A percentile compares a stretch with the other conserved stretches of the same genome.
Evolutionary conservation across 176 grass and related monocot genomes (phyloP).

Genomic region (Aegilops umbellulata): DNA sequence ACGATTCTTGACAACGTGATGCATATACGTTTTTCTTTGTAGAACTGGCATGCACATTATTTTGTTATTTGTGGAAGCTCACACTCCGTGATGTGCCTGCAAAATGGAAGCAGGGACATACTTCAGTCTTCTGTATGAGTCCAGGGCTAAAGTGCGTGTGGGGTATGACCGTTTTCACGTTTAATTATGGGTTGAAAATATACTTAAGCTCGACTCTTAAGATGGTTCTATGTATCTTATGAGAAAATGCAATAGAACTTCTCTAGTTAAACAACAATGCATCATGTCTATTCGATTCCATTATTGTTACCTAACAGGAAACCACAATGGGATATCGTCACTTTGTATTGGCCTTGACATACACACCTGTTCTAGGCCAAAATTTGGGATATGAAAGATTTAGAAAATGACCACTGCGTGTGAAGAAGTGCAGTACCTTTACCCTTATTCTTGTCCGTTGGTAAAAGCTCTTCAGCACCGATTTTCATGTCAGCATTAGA

Average conservation of each 20-base stretch:
- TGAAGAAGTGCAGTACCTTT: slow-evolving; percentile 25
- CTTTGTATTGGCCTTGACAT: background rate
- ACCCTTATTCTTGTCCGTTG: slow-evolving; percentile 30
- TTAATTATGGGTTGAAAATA: background rate
- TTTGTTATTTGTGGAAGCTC: background rate
- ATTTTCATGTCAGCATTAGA: slow-evolving; percentile 57
- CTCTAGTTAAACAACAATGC: background rate
- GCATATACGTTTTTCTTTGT: background rate
- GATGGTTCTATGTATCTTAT: background rate
- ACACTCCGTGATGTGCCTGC: slow-evolving; percentile 16
- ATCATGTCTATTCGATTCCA: background rate
- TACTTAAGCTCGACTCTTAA: background rate
- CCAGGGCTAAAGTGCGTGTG: background rate
- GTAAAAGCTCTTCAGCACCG: slow-evolving; percentile 53
- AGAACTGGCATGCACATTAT: background rate
- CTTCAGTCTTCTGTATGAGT: background rate
- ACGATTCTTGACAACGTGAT: background rate
- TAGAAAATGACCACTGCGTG: background rate
- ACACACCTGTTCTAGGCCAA: background rate
- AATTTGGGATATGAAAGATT: background rate
- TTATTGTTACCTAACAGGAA: background rate
- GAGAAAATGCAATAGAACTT: background rate
- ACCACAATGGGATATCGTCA: background rate
- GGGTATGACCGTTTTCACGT: background rate
- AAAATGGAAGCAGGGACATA: slow-evolving; percentile 18